Conservation (phyloP, 345 rosid genomes). For the Eucalyptus melliodora region DNA sequence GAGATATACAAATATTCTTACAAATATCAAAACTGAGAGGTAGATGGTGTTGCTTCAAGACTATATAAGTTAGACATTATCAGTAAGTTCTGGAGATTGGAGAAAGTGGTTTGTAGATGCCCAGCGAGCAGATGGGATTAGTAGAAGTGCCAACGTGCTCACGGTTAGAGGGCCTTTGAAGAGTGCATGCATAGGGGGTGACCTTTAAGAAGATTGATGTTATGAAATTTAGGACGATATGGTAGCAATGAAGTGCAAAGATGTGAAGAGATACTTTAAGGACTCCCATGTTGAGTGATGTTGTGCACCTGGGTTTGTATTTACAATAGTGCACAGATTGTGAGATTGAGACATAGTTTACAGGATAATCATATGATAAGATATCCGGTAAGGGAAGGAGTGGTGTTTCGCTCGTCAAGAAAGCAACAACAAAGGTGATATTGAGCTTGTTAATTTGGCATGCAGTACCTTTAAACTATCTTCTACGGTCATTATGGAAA, state of each 20-base stretch:
- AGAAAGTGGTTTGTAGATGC: background rate
- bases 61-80: background rate
- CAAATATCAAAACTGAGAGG: background rate
- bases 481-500: background rate
- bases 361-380: background rate
- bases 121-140: background rate
- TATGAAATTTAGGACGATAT: background rate
- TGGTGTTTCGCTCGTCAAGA: background rate
- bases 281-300: background rate
- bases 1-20: background rate
- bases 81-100: background rate
- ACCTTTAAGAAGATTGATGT: background rate
- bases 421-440: background rate
- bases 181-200: background rate
- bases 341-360: background rate
- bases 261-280: background rate
- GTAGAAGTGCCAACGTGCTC: background rate
- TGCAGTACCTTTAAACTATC: background rate
- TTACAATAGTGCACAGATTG: background rate
- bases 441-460: background rate
- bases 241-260: background rate
- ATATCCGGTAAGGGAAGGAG: background rate
- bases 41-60: background rate
- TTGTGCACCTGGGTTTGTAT: background rate
- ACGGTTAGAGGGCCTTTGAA: background rate